phyloP scores from a whole-genome alignment of 176 grass and related monocot genomes.

The Musa troglodytarum region DNA sequence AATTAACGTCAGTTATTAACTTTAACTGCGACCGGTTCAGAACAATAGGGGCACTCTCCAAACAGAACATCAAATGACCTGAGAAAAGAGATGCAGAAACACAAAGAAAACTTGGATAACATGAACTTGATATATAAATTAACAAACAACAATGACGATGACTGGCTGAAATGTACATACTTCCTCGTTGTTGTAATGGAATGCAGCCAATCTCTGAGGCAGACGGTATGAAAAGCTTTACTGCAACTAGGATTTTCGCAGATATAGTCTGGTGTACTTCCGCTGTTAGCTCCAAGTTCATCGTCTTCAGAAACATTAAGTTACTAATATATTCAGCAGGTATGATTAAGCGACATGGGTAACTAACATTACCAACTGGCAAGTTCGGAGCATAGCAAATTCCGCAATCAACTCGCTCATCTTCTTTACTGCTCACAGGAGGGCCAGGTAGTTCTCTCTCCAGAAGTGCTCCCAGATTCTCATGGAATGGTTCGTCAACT shows the following conservation, averaged over 20 bases:
- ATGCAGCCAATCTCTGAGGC: conserved; percentile 67
- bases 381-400: conserved; percentile 78
- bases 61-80: conserved; percentile 82
- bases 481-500: conserved; percentile 39
- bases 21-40: conserved; percentile 54
- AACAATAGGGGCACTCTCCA: conserved; percentile 77
- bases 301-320: conserved; percentile 37
- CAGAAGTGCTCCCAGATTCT: conserved; percentile 54
- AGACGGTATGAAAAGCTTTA: conserved; percentile 61
- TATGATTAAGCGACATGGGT: too few relatives aligned
- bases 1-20: not conserved
- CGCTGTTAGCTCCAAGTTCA: conserved; percentile 59
- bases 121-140: not conserved
- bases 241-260: conserved; percentile 60
- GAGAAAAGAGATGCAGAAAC: not conserved
- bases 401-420: conserved; percentile 57
- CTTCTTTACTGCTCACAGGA: conserved; percentile 28
- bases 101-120: not conserved
- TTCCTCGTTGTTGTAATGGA: conserved; percentile 74
- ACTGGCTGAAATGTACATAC: conserved; percentile 36
- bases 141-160: not conserved
- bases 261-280: conserved; percentile 42
- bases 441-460: conserved; percentile 39
- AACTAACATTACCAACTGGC: conserved; percentile 15
- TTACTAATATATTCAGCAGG: not conserved